These are phyloP conservation scores for Candida tunisiensis DNA, from an alignment of 1,139 yeast species.

Conservation along the genomic window DNA sequence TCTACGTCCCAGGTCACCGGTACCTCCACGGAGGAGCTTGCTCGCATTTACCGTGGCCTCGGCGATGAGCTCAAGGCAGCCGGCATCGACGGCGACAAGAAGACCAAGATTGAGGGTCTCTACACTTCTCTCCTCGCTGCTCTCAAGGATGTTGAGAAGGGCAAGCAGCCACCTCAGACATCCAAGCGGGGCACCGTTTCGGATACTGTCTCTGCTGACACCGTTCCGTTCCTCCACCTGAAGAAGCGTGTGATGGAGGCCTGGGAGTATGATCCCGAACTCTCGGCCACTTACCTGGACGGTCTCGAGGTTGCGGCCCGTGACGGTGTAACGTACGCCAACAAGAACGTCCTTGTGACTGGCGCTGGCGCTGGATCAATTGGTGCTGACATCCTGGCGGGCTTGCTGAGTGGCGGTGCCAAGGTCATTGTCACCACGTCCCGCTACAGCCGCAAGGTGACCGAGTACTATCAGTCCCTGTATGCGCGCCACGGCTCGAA, in stretches of 20 bases:
- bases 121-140: conserved; percentile 65
- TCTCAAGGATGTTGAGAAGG: conserved; percentile 47
- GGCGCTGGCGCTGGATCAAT: conserved; percentile 99
- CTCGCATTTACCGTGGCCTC: no score
- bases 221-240: conserved; percentile 88
- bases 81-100: no score
- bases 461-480: conserved; percentile 88
- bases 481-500: conserved; percentile 86
- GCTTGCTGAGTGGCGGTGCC: conserved; percentile 95
- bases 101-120: conserved; percentile 62
- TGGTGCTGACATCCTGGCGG: conserved; percentile 94
- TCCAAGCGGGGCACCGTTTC: no score
- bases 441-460: conserved; percentile 82
- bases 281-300: conserved; percentile 68
- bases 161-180: conserved; percentile 4
- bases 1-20: no score
- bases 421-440: conserved; percentile 93
- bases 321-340: conserved; percentile 77
- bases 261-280: conserved; percentile 72
- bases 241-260: conserved; percentile 61
- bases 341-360: conserved; percentile 78
- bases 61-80: no score
- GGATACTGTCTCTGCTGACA: conserved; percentile 38
- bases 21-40: no score
- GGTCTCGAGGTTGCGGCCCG: conserved; percentile 88